Base-by-base conservation (phyloP, 805 yeast species). In the Candida loeiensis region DNA sequence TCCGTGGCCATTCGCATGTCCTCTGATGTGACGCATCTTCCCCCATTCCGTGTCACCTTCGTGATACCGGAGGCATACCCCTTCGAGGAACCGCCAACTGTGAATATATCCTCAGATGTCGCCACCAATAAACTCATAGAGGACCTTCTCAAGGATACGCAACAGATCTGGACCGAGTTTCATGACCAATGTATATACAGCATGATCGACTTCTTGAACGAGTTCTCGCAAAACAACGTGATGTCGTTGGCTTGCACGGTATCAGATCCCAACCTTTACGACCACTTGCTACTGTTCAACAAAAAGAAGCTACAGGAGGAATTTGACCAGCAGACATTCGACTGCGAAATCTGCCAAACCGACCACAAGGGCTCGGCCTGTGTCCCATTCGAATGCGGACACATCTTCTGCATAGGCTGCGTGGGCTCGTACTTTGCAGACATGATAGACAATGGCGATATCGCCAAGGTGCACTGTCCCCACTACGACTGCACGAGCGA, bases 341-440 rank as follows among this genome's bases (percentile, higher is more conserved):
- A 59, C 3, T 80, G 85, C 53, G 74, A 72, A n/a, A 77, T 80
- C 0, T 80, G 86, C 51, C 74, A 76, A 45, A 69, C 62, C 16
- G 68, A 63, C 22, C 59, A 58, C 36, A 74, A 73, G 42, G 85
- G 85, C 1, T 39, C 28, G 0, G 41, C 51, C 3, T 71, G 76
- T 47, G 48, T 56, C 11, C 34, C 44, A 35, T 61, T 72, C 39
- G 55, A 64, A 1, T 82, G 89, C 59, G 84, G 85, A 1, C 88
- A 82, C 52, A 78, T 84, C 0, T 82, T 81, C 49, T 82, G 89
- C 56, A 64, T 66, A 40, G 64, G 59, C 8, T 81, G 88, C 50
- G 61, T 81, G 4, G 48, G 38, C 9, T 69, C 65, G 4, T 78
- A 72, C 44, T 72, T 70, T 36, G 45, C 53, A 1, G 55, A 66